Base-by-base conservation (phyloP, 345 rosid species). In the Populus deltoides region DNA sequence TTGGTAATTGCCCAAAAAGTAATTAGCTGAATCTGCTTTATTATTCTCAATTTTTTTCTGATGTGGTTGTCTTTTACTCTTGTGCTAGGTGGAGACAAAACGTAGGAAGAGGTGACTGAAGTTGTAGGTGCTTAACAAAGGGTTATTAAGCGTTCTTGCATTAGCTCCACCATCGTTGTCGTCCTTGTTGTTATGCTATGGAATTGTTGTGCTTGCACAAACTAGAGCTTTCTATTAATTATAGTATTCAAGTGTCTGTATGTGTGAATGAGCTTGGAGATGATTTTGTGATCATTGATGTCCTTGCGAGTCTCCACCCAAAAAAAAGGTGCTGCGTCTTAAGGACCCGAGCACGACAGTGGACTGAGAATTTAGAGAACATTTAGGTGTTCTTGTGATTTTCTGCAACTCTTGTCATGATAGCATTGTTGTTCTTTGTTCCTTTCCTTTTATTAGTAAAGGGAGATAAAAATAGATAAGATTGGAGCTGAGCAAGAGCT, bases 71-170 rank as follows among this genome's bases (percentile, higher is more conserved):
- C 6, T 77, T 11, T 53, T 27, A 53, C 65, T 51, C 70, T 81
- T 59, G 33, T 63, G 65, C 47, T 79, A 91, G 96, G 92, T 90
- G 83, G 96, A 91, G 83, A 43, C 92, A 0, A 91, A 91, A 81
- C 92, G 96, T 39, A 82, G 92, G 55, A 91, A 90, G 84, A 87
- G 91, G 81, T 89, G 85, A 90, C 78, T 7, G 65, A 70, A 49
- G 69, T 2, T n/a, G 18, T 13, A n/a, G 36, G 57, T 66, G 75
- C 57, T 2, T 35, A 59, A 55, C 2, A 49, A 78, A 82, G 84
- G 70, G 81, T 79, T 83, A 79, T 78, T 75, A 78, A 59, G 24
- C n/a, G 65, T 80, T 82, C 78, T 78, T 72, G 83, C 82, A 70
- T 76, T 78, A 70, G 77, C 74, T 76, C 77, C 39, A 47, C 72